Evolutionary conservation across 1,284 basidiomycete genomes (phyloP), one percentile per base, ranked within the genome.

Genomic region (Leccinum subspadiceum): DNA sequence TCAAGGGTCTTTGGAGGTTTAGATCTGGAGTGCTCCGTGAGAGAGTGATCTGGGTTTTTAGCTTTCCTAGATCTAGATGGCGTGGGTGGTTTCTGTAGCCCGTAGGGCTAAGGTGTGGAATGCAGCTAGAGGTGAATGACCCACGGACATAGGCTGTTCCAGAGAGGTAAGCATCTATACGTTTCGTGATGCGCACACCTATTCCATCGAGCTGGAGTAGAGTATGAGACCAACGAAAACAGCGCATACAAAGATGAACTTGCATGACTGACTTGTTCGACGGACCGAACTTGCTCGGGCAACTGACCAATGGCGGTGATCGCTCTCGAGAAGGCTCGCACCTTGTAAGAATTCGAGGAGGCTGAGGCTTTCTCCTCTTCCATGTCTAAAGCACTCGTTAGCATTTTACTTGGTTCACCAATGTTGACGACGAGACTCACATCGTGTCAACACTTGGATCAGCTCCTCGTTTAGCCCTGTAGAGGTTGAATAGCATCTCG

Each of bases 271-370:
- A 79, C 74, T 58, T 83, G 79, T 31, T 75, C 67, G 50, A 74
- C 77, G 4, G 79, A 76, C 35, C 65, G 71, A 58, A 84, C 75
- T 56, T 79, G 79, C 53, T 75, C 67, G 20, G 78, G 66, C 3
- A 81, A 65, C 46, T 69, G 59, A 35, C 70, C 60, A 54, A 84
- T 75, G 39, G 70, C 70, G 9, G 66, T 70, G 58, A 85, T 81
- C 3, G 83, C 84, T 57, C 68, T 74, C 51, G 70, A 71, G 64
- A 79, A 83, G n/a, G 83, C 78, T 57, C 77, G 76, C 9, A 84
- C 66, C 72, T 81, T 84, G 75, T 77, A 84, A 9, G 61, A 61
- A 63, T 83, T 84, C 20, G 73, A 61, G n/a, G 66, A 64, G 1
- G 71, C 59, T n/a, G 71, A 74, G 4, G 65, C 52, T 15, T 76